Evolutionary conservation across 1,284 basidiomycete genomes (phyloP), one percentile per base, ranked within the genome.

Genomic region (Moesziomyces parantarcticus): DNA sequence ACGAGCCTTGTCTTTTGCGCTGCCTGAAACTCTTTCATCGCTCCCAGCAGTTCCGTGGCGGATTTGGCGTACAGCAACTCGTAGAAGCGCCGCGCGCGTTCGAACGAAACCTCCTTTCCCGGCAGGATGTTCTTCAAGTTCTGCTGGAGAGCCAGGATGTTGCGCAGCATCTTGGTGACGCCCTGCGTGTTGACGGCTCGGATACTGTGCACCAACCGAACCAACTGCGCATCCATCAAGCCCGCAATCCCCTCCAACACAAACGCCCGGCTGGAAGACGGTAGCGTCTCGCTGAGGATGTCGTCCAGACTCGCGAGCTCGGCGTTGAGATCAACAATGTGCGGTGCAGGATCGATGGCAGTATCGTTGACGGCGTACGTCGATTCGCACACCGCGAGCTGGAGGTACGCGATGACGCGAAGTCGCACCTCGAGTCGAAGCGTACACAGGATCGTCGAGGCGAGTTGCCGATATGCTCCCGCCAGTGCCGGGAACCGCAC

Each of bases 91-190:
- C 92, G 90, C 5, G 90, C 91, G 21, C 89, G 87, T 53, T 91
- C 89, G 65, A 98, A 91, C 65, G 91, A 89, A 6, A 89, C 88
- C 58, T 26, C 44, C 14, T 36, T 52, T 10, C 40, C 42, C 42
- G 32, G 22, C 25, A 62, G 36, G 39, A 83, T 76, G 60, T 82
- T 82, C 80, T 93, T 93, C 75, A 97, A 88, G 76, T 92, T 92
- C 83, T 99, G 96, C 83, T 97, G 94, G 23, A 99, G 87, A 14
- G 95, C 92, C 23, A 94, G 87, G 46, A 97, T 91, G 84, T 97
- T 97, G 44, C 94, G 89, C 76, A 90, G 86, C 83, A 98, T 92
- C 86, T 97, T 97, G 79, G 90, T 89, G 67, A 94, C 89, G 0
- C 96, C 96, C 57, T 90, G 88, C 0, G 86, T 83, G 76, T 94